Evolutionary conservation across 768 basidiomycete genomes (phyloP), one percentile per base, ranked within the genome.

Genomic region (Pulveroboletus sp.): DNA sequence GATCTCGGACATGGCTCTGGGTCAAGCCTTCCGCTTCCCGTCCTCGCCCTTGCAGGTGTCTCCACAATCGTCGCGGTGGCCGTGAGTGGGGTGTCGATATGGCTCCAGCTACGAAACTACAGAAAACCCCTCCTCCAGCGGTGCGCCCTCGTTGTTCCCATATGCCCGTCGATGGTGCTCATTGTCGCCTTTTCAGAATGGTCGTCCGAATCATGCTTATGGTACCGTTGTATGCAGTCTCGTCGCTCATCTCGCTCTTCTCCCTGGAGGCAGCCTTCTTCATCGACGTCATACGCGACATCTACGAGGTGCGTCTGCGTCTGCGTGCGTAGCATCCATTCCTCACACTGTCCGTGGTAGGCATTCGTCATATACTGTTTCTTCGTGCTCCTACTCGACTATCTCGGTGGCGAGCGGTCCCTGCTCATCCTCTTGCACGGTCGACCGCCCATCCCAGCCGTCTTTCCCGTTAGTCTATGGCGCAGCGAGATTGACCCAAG

Each of bases 181-280:
- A 49, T 38, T 2, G 6, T 18, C 21, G 3, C 21, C 14, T 17
- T 39, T 30, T 6, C 8, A 88, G 95, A 56, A 88, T 90, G 80
- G 93, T 95, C 43, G 78, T 96, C 39, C 80, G 96, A 41, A 96
- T 98, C 64, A 93, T 98, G 89, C 55, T 97, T 58, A 97, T 97
- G 93, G 90, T 90, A 6, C 95, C 95, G 0, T 73, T 98, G 27
- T 98, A 99, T 66, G 92, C 83, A 1, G 74, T 98, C 27, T 79
- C 96, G 0, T 93, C 92, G 4, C 74, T 97, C 57, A 92, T 97
- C 54, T 92, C 95, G 0, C 75, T 99, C 36, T 91, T 93, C 72
- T 96, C 93, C 0, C 73, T 97, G 47, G 88, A 95, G 63, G 92
- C 89, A 2, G 96, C 96, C 0, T 97, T 97, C 73, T 85, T 96